Conservation (phyloP, 345 rosid genomes). For the Dimocarpus longan region DNA sequence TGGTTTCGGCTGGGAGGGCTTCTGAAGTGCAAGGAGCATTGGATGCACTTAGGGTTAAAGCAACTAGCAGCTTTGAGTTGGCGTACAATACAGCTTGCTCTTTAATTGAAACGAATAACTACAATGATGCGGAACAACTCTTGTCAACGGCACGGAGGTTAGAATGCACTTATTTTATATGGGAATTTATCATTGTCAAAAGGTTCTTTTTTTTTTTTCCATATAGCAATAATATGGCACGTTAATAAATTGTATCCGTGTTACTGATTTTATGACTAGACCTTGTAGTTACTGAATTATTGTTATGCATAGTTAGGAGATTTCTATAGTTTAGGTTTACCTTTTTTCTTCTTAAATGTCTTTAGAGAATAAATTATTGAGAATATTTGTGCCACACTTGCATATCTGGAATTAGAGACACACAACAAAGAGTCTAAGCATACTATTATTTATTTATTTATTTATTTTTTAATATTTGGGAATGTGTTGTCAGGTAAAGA, state of each 20-base stretch:
- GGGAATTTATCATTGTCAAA: background rate
- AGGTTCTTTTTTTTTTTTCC: background rate
- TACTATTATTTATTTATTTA: too few relatives aligned
- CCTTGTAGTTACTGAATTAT: background rate
- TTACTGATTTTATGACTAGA: background rate
- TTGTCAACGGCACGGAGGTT: conserved; percentile 84
- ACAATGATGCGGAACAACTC: conserved; percentile 82
- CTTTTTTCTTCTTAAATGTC: background rate
- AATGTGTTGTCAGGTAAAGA: background rate
- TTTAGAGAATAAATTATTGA: background rate
- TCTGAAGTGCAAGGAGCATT: conserved; percentile 71
- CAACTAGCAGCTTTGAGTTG: conserved; percentile 77
- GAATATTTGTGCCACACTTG: background rate
- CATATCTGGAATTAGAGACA: background rate
- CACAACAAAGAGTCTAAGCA: background rate
- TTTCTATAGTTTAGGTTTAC: background rate
- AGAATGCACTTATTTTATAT: conserved; percentile 20
- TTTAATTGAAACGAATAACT: conserved; percentile 64
- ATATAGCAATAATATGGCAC: background rate
- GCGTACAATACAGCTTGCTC: conserved; percentile 90
- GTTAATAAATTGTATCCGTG: background rate
- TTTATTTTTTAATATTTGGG: too few relatives aligned
- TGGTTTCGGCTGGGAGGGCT: conserved; percentile 75
- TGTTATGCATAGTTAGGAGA: background rate
- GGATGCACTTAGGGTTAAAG: conserved; percentile 67